These are phyloP conservation scores for Plasmodium chabaudi DNA, from an alignment of 169 alveolate genomes.

Conservation along the genomic window DNA sequence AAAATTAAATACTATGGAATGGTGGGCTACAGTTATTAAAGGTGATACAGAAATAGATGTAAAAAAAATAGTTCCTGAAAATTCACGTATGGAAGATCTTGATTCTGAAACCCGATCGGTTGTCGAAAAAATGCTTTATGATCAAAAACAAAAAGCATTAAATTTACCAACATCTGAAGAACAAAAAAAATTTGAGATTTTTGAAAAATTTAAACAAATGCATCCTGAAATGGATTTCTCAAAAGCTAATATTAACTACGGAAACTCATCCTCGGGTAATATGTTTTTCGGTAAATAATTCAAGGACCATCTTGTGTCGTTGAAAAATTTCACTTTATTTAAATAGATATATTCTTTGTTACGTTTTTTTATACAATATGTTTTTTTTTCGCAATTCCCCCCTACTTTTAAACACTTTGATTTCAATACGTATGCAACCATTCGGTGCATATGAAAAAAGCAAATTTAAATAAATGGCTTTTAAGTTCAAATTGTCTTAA, in stretches of 20 bases:
- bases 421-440: too few species aligned
- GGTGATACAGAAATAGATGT: slow-evolving; percentile 97
- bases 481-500: too few species aligned
- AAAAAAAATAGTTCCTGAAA: slow-evolving; percentile 97
- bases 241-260: slow-evolving; percentile 93
- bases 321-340: too few species aligned
- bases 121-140: slow-evolving; percentile 98
- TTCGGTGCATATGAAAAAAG: too few species aligned
- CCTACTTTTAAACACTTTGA: too few species aligned
- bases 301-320: neutral
- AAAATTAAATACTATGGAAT: slow-evolving; percentile 92
- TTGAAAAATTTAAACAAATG: slow-evolving; percentile 95
- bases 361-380: too few species aligned
- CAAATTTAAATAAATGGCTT: too few species aligned
- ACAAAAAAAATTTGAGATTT: slow-evolving; percentile 92
- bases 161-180: slow-evolving; percentile 96
- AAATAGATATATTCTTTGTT: too few species aligned
- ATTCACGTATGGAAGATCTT: slow-evolving; percentile 95
- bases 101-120: slow-evolving; percentile 97
- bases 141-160: slow-evolving; percentile 92
- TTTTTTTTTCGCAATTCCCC: too few species aligned
- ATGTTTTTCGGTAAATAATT: slow-evolving; percentile 29
- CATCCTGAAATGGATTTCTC: slow-evolving; percentile 99
- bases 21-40: slow-evolving; percentile 97
- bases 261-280: slow-evolving; percentile 53